These are phyloP conservation scores for Bonia amplexicaulis DNA, from an alignment of 176 grass and related monocot genomes.

Conservation along the genomic window DNA sequence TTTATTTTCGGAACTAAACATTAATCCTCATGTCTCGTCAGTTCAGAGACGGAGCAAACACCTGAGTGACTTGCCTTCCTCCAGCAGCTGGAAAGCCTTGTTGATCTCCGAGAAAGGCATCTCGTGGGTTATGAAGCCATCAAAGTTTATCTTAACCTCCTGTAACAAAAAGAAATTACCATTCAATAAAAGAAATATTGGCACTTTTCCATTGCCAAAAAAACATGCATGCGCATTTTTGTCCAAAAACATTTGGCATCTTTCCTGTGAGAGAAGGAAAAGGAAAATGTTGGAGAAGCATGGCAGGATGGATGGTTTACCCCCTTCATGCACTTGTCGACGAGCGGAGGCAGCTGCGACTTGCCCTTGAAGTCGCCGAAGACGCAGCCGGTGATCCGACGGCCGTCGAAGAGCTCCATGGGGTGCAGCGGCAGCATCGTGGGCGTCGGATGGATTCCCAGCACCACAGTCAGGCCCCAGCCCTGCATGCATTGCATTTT, in stretches of 20 bases:
- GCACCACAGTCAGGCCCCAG: conserved; percentile 73
- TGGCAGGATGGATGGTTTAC: conserved; percentile 10
- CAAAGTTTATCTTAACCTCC: conserved; percentile 69
- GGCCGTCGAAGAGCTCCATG: conserved; percentile 83
- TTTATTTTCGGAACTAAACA: background rate
- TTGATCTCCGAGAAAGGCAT: conserved; percentile 83
- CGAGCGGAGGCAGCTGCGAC: conserved; percentile 57
- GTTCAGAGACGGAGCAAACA: conserved; percentile 55
- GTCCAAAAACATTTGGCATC: background rate
- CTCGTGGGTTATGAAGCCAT: conserved; percentile 86
- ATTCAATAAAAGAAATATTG: background rate
- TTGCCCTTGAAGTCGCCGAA: conserved; percentile 92
- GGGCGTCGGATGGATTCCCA: conserved; percentile 72
- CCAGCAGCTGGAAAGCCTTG: conserved; percentile 58
- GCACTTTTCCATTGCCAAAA: no score
- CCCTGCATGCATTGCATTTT: conserved; percentile 33
- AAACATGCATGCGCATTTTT: no score
- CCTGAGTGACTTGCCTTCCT: conserved; percentile 71
- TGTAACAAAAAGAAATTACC: background rate
- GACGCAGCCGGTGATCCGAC: conserved; percentile 50
- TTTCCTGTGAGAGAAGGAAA: background rate
- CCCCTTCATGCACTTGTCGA: conserved; percentile 65
- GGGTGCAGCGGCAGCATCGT: conserved; percentile 79
- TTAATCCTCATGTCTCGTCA: background rate
- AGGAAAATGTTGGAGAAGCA: background rate